These are phyloP conservation scores for Fusarium palustre DNA, from an alignment of 2,329 filamentous ascomycete species.

Conservation along the genomic window DNA sequence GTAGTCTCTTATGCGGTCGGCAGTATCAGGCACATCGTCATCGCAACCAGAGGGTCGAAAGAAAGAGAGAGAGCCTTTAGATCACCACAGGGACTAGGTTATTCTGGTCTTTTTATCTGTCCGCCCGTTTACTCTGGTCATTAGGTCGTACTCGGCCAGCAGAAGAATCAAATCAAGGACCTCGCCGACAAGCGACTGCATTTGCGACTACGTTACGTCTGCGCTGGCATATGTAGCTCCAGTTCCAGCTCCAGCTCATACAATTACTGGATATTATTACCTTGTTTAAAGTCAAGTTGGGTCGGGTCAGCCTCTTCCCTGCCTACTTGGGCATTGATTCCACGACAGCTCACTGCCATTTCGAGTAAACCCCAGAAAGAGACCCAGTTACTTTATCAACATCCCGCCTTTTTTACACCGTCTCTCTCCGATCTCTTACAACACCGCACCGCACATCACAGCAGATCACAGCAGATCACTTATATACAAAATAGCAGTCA, in stretches of 20 bases:
- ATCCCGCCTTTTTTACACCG: conserved; percentile 32
- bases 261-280: conserved; percentile 8
- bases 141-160: conserved; percentile 10
- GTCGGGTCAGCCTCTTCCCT: conserved; percentile 22
- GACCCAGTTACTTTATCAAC: conserved; percentile 28
- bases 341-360: conserved; percentile 35
- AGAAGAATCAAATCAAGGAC: conserved; percentile 15
- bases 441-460: conserved; percentile 14
- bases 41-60: conserved; percentile 13
- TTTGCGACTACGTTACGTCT: conserved; percentile 23
- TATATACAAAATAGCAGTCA: conserved; percentile 13
- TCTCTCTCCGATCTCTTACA: conserved; percentile 23
- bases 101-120: conserved; percentile 19
- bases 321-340: conserved; percentile 26
- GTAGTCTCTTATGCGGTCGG: conserved; percentile 12
- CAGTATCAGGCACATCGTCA: conserved; percentile 33
- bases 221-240: conserved; percentile 23
- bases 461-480: neutral
- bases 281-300: conserved; percentile 1
- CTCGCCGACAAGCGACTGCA: conserved; percentile 5
- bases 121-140: neutral
- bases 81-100: conserved; percentile 14
- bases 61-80: neutral
- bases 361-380: conserved; percentile 33
- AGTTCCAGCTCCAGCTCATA: conserved; percentile 4